Evolutionary conservation across 495 filamentous ascomycete species (phyloP), one percentile per base, ranked within the genome.

Genomic region (Trichoderma asperelloides): DNA sequence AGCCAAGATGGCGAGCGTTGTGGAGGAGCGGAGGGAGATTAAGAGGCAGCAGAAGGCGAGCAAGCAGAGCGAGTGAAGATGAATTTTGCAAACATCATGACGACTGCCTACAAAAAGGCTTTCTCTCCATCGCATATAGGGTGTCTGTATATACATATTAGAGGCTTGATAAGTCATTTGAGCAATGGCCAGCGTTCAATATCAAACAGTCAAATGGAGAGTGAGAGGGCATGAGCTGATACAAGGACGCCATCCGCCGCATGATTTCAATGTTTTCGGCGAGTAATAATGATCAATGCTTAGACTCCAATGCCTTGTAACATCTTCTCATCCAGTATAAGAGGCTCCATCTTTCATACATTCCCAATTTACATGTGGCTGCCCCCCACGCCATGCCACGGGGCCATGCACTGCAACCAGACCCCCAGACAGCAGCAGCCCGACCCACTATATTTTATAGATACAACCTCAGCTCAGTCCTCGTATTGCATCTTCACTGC

Each of bases 11-110:
- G 78, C 83, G 23, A 62, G 74, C 39, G 67, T 73, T n/a, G 81
- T 87, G 30, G 76, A 77, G 72, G 75, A 81, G 70, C 74, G 82
- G 21, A 78, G 72, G 4, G 74, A 76, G 28, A 63, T 76, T 33
- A 78, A 49, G 23, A 49, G 11, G 43, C 27, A 65, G 41, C 28
- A 45, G 25, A 65, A 65, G 21, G 39, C 55, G 27, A 60, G 8
- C 55, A 60, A 30, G 55, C 16, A 60, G 23, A 60, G 55, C 47
- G 21, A 51, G 47, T 51, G 47, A 51, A n/a, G n/a, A n/a, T n/a
- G n/a, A n/a, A n/a, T n/a, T n/a, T 51, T 2, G 33, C 2, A 16
- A 16, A 3, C 1, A 13, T 43, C 3, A 43, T 43, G 41, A 16
- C 41, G 9, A 43, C 11, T 2, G 9, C 2, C 2, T 37, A 7